phyloP scores from a whole-genome alignment of 2,329 filamentous ascomycete species.

The Tolypocladium amazonense region DNA sequence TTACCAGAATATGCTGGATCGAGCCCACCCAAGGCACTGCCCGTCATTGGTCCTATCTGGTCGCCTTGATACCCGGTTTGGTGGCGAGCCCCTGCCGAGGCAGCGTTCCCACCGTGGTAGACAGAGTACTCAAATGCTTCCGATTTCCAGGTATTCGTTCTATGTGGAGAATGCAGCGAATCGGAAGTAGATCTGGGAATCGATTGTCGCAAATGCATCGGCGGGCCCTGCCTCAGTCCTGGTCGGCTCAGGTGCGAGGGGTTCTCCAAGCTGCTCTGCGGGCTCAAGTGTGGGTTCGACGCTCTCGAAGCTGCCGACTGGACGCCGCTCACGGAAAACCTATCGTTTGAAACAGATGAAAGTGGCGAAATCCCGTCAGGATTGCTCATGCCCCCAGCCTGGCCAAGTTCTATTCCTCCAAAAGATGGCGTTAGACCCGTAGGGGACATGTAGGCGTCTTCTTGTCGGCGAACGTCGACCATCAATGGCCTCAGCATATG shows the following conservation, averaged over 20 bases:
- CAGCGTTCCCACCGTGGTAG: constrained; percentile 35
- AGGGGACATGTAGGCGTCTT: constrained; percentile 57
- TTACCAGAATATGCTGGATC: constrained; percentile 44
- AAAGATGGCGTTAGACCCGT: constrained; percentile 58
- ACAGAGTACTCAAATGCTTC: constrained; percentile 46
- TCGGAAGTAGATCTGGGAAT: constrained; percentile 47
- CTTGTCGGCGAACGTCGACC: constrained; percentile 55
- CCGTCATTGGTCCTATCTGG: constrained; percentile 22
- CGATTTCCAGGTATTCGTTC: constrained; percentile 51
- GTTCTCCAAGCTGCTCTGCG: not conserved
- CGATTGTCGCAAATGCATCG: constrained; percentile 47
- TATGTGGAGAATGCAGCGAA: constrained; percentile 46
- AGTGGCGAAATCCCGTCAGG: constrained; percentile 48
- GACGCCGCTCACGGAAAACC: constrained; percentile 24
- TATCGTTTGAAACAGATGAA: constrained; percentile 42
- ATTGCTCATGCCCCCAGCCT: constrained; percentile 36
- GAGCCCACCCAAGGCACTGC: constrained; percentile 32
- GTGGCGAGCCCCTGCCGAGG: constrained; percentile 34
- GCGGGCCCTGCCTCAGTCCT: constrained; percentile 41
- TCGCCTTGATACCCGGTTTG: constrained; percentile 40
- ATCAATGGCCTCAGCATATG: constrained; percentile 58
- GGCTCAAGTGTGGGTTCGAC: constrained; percentile 33
- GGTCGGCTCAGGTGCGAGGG: constrained; percentile 29
- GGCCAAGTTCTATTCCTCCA: constrained; percentile 54
- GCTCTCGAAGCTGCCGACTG: constrained; percentile 33